Evolutionary conservation across 768 basidiomycete species (phyloP), one percentile per base, ranked within the genome.

Genomic region (Podaxis sp.): DNA sequence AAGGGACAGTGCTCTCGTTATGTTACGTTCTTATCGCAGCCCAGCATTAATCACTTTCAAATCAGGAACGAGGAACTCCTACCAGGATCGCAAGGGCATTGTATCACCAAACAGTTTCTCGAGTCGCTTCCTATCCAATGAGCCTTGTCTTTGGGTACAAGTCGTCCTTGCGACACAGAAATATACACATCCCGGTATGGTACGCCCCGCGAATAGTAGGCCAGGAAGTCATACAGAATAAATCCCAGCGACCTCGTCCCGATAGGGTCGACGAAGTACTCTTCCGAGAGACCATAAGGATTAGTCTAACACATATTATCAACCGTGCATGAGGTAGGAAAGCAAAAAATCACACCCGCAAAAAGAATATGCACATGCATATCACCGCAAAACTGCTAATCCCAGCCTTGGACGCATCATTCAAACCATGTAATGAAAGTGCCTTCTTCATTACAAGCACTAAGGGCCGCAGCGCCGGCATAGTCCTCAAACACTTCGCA

Each of bases 311-410:
- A 48, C 53, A 48, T 23, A 36, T 23, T 27, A 32, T 36, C 52
- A 27, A 14, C 53, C 2, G 23, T 23, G 23, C 37, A 4, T 10
- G n/a, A 28, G 36, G 27, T 16, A 35, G 1, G 16, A 1, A n/a
- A 27, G 0, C 7, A 0, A 14, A 57, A 18, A 18, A 0, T 10
- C 14, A 25, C 16, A 65, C 77, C 23, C 36, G 88, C 88, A 92
- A 76, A 66, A 91, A 90, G 62, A 78, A 83, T 62, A 89, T 81
- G 40, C 82, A 83, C 69, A 91, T 74, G 65, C 82, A 84, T 27
- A 83, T 82, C 44, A 86, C 73, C 10, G 81, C 79, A 70, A 90
- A 91, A 71, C 86, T 87, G 32, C 88, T 84, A 21, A 91, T 65
- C 1, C 88, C 88, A 16, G 82, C 80, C 6, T 76, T 77, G 32